Evolutionary conservation across 1,139 yeast species (phyloP).

Genomic region (Debaryomycetaceae sp.): DNA sequence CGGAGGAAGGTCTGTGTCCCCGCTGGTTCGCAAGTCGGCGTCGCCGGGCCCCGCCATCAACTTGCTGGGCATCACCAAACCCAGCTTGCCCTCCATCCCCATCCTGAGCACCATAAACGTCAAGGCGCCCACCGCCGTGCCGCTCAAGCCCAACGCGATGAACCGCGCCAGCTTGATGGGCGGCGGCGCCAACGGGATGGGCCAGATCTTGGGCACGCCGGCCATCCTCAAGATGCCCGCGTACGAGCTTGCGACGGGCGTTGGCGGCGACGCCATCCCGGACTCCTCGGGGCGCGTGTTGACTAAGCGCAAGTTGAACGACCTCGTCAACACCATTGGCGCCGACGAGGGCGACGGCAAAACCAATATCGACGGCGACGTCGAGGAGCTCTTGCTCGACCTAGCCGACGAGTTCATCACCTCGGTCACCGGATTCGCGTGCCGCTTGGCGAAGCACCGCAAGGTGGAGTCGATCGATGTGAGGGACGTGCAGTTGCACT

Average conservation of each 20-base stretch:
- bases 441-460: slow-evolving; percentile 91
- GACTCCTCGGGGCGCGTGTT: slow-evolving; percentile 72
- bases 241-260: slow-evolving; percentile 56
- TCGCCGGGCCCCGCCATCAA: slow-evolving; percentile 16
- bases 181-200: slow-evolving; percentile 68
- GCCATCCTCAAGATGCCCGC: slow-evolving; percentile 73
- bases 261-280: slow-evolving; percentile 31
- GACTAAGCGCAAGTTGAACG: slow-evolving; percentile 83
- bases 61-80: slow-evolving; percentile 50
- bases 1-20: too few species aligned
- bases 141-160: slow-evolving; percentile 30
- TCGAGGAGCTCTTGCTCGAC: slow-evolving; percentile 84
- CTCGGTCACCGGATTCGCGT: slow-evolving; percentile 87
- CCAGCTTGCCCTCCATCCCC: slow-evolving; percentile 68
- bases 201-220: slow-evolving; percentile 67
- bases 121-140: slow-evolving; percentile 23
- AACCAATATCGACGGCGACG: slow-evolving; percentile 92
- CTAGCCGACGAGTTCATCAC: slow-evolving; percentile 94
- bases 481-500: slow-evolving; percentile 83
- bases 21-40: slow-evolving; percentile 2
- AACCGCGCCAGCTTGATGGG: slow-evolving; percentile 79
- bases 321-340: slow-evolving; percentile 77
- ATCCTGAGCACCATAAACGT: slow-evolving; percentile 40
- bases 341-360: slow-evolving; percentile 86
- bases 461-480: slow-evolving; percentile 86